Evolutionary conservation across 352 stramenopile species (phyloP), one percentile per base, ranked within the genome.

Genomic region (Peronosclerospora sorghi): DNA sequence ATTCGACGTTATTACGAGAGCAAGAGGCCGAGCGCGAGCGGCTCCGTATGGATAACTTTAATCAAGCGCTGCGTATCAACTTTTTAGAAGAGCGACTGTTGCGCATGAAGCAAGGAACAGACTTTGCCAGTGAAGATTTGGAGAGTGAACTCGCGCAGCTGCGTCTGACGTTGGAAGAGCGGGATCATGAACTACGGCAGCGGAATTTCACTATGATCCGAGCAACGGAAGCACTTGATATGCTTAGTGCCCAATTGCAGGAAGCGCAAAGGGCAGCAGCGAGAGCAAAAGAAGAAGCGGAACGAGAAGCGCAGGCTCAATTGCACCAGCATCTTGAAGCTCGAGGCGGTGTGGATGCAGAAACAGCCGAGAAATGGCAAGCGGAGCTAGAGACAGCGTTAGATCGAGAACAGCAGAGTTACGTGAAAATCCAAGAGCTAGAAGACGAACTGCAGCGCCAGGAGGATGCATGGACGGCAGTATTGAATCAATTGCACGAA

Each of bases 1-100:
- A n/a, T n/a, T n/a, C n/a, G n/a, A n/a, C n/a, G n/a, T n/a, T n/a
- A n/a, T n/a, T 83, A 15, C 67, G 70, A 20, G 67, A 79, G 38
- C 65, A 83, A 53, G 62, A 80, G 52, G 59, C 54, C 8, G 65
- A 79, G 42, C 65, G 59, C 20, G 68, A 87, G 37, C 63, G 65
- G 2, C 57, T 90, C 4, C 56, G 65, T 18, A 85, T 77, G 55
- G 74, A 83, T 38, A 83, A 81, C 51, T 83, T 83, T 43, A 86
- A 86, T 59, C 68, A 83, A 53, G 66, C 66, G 51, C 48, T 82
- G 29, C 70, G 68, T 13, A 71, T 86, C 32, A 73, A 73, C 23
- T 68, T 69, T 28, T 54, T 86, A 1, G 73, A 90, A 42, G 66
- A 87, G 45, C 65, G 69, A n/a, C 54, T 90, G 37, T 42, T 74